Conservation (phyloP, 2,329 filamentous ascomycete genomes). For the Mariannaea elegans region DNA sequence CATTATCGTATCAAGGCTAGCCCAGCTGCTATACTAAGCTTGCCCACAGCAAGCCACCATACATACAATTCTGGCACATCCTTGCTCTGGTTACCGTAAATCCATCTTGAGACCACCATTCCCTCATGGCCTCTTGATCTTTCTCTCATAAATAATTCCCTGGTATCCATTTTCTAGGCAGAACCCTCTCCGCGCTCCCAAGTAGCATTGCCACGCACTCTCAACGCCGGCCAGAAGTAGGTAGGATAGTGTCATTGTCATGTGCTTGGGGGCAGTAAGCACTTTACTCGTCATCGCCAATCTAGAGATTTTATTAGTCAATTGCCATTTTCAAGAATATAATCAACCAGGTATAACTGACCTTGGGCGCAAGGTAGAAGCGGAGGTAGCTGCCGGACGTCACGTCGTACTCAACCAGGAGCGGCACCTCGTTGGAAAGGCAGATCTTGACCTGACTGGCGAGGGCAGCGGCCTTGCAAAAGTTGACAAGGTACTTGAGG, state of each 20-base stretch:
- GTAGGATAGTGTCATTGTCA: conserved; percentile 26
- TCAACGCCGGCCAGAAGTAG: conserved; percentile 30
- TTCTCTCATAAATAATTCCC: conserved; percentile 21
- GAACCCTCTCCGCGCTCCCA: conserved; percentile 16
- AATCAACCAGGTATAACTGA: conserved; percentile 51
- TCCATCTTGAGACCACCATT: conserved; percentile 7
- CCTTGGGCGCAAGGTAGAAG: conserved; percentile 99
- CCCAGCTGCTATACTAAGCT: background rate
- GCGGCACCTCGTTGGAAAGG: conserved; percentile 93
- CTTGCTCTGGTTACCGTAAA: conserved; percentile 18
- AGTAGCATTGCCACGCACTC: conserved; percentile 26
- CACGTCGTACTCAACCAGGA: conserved; percentile 91
- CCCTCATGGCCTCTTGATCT: background rate
- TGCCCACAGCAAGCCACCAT: conserved; percentile 14
- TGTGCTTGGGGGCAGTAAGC: conserved; percentile 1
- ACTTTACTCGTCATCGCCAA: conserved; percentile 51
- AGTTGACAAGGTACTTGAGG: conserved; percentile 99
- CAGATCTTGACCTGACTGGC: conserved; percentile 87
- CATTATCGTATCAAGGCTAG: conserved; percentile 24
- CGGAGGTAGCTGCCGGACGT: conserved; percentile 86
- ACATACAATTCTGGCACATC: conserved; percentile 7
- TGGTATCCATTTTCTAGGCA: conserved; percentile 31
- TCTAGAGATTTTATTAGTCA: conserved; percentile 38
- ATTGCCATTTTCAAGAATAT: background rate
- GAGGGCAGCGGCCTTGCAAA: conserved; percentile 95